Evolutionary conservation across 306 rosid genomes (phyloP), one percentile per base, ranked within the genome.

Genomic region (Senna siamea): DNA sequence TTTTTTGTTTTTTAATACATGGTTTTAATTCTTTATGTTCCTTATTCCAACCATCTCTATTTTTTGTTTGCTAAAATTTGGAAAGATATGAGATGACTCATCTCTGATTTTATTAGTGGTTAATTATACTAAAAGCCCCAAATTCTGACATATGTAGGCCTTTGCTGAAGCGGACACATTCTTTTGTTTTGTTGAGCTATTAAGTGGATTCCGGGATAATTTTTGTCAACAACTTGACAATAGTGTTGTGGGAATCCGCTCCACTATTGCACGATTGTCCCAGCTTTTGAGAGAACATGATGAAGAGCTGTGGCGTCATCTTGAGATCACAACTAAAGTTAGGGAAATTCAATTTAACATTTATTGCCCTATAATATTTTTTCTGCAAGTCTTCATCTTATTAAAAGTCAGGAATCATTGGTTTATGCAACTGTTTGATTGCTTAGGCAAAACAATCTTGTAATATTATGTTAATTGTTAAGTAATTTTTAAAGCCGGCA

Each of bases 251-350:
- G 99, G 99, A 83, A 95, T 95, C 68, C 98, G 99, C 55, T 79
- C 99, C 84, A 95, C 99, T 22, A 95, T 95, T 74, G 84, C 96
- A 35, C 90, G 77, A 68, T 75, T 95, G 80, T 95, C 99, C 47
- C 97, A 90, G 77, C 97, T 92, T 87, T 82, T 95, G 78, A 90
- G 82, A 84, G 93, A 92, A 83, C 96, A 95, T 52, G 99, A 95
- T 78, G 99, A 92, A 78, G 99, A 95, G 86, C 84, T 95, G 56
- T 95, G 99, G 99, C 99, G 98, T 80, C 99, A 95, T 84, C 99
- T 95, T 72, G 99, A 95, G 85, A 50, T 95, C 81, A 92, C 98
- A 61, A 92, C 97, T 66, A 95, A 95, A 83, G 99, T 92, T 90
- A 80, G 90, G 47, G 13, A 34, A 32, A 30, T 77, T 66, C 67